A percentile compares a stretch with the other conserved stretches of the same genome.
Conservation (phyloP, 2,329 filamentous ascomycete genomes). For the Botrytis paeoniae region DNA sequence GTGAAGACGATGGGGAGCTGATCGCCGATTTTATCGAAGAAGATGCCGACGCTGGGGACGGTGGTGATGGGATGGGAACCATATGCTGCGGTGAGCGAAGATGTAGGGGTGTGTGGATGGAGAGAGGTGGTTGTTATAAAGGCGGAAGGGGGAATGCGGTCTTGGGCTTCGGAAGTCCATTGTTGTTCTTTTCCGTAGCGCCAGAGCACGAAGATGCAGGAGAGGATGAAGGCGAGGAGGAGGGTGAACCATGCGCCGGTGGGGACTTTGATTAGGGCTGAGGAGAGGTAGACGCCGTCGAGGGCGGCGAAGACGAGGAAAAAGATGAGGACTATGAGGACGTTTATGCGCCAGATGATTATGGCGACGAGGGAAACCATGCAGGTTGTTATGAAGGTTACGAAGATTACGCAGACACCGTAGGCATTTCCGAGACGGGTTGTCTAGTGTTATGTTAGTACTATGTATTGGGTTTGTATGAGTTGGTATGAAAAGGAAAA, state of each 20-base stretch:
- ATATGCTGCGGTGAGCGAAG: slow-evolving; percentile 37
- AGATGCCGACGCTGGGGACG: slow-evolving; percentile 63
- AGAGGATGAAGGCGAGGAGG: slow-evolving; percentile 59
- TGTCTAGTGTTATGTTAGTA: slow-evolving; percentile 45
- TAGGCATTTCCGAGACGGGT: slow-evolving; percentile 71
- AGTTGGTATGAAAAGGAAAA: neutral
- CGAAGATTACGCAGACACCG: slow-evolving; percentile 75
- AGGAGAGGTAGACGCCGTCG: slow-evolving; percentile 68
- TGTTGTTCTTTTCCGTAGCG: slow-evolving; percentile 76
- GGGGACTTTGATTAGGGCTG: slow-evolving; percentile 69
- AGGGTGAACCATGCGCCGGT: slow-evolving; percentile 78
- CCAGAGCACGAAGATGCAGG: slow-evolving; percentile 69
- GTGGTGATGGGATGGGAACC: slow-evolving; percentile 43
- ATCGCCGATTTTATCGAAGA: slow-evolving; percentile 74
- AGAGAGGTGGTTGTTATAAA: slow-evolving; percentile 39
- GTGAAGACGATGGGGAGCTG: slow-evolving; percentile 65
- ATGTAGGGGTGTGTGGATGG: slow-evolving; percentile 39
- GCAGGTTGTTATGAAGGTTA: slow-evolving; percentile 74
- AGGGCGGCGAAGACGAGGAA: slow-evolving; percentile 64
- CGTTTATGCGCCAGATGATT: slow-evolving; percentile 65
- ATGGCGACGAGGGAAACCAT: slow-evolving; percentile 71
- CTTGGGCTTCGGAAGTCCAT: slow-evolving; percentile 66
- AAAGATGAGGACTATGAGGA: slow-evolving; percentile 56
- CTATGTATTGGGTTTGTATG: neutral
- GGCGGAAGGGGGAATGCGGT: slow-evolving; percentile 52